Evolutionary conservation across 1,284 basidiomycete genomes (phyloP), one percentile per base, ranked within the genome.

Genomic region (Moniliophthora roreri): DNA sequence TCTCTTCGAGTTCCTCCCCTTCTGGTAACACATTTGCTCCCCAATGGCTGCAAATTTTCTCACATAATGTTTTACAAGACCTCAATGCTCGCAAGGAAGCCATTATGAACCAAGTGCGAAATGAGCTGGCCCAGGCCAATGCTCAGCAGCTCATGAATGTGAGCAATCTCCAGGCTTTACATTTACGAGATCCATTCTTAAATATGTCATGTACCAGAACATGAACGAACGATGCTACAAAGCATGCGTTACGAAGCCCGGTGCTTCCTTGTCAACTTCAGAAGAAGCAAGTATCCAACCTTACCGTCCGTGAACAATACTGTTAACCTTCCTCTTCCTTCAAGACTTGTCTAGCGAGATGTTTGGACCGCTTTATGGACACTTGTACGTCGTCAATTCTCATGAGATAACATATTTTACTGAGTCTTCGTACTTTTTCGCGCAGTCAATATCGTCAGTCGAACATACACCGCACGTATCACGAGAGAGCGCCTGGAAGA

Each of bases 81-180:
- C 73, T 76, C 71, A 66, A 69, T 9, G 71, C 82, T 8, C 78
- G 80, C 52, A 91, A 89, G 64, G 83, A 90, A 61, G 80, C 82
- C 34, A 69, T 93, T 50, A 88, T 90, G 83, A 75, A 77, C 49
- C 77, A 80, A 47, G 79, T 93, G 52, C 80, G 81, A 39, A 78
- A 78, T 48, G 89, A 93, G 70, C 74, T 93, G 55, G 87, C 83
- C 2, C 71, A 91, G 16, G 78, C 80, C 2, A 90, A 89, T 59
- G 90, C 86, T 0, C 91, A 93, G 65, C 88, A 91, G 60, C 81
- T 93, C 52, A 87, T 93, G 69, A 88, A 84, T 57, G 90, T 91
- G 42, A 37, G 42, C 1, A 2, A 20, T 37, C 18, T 10, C 16
- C 8, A 2, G 20, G n/a, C 3, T 9, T 37, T 21, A 18, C 60